Evolutionary conservation across 805 yeast genomes (phyloP), one percentile per base, ranked within the genome.

Genomic region (Candida insectorum): DNA sequence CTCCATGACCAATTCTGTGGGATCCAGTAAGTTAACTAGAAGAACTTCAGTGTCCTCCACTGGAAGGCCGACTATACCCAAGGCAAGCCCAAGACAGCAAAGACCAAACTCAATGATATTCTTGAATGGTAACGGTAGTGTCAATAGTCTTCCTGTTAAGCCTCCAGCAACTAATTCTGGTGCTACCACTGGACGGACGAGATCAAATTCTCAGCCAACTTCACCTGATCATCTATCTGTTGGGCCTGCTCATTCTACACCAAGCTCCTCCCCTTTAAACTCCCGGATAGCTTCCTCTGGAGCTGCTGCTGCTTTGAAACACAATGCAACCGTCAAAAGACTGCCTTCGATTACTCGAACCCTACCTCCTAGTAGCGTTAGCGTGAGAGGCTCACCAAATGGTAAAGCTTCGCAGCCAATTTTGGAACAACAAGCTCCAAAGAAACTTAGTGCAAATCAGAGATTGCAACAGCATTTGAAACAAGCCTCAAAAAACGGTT

Each of bases 131-230:
- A 14, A 31, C 3, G n/a, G 16, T 10, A 34, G 21, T 16, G 19
- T 33, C 7, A 28, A 28, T 13, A 34, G 33, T 29, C 16, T 34
- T 3, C 36, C 36, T 2, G 32, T 34, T 10, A 34, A 28, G 11
- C 15, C 30, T 12, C 12, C 30, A 11, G 21, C 23, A 4, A 10
- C 6, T 13, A 29, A 14, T 12, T 14, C 31, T 10, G n/a, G n/a
- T n/a, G n/a, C n/a, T n/a, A n/a, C 28, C 8, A 16, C 30, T 8
- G 25, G 30, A 19, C 54, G 70, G 10, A 51, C 56, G 10, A 49
- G 70, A 30, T 55, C 70, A 4, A 60, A 54, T 37, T 62, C 70
- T 5, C 69, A 62, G 34, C 69, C 69, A n/a, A n/a, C 34, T 1
- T 24, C 34, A 2, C 36, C 40, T 3, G 36, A 28, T 14, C 28